Percentiles rank a stretch among this genome's conserved stretches.
phyloP scores from a whole-genome alignment of 352 stramenopile species.

The Phytophthora idaei region DNA sequence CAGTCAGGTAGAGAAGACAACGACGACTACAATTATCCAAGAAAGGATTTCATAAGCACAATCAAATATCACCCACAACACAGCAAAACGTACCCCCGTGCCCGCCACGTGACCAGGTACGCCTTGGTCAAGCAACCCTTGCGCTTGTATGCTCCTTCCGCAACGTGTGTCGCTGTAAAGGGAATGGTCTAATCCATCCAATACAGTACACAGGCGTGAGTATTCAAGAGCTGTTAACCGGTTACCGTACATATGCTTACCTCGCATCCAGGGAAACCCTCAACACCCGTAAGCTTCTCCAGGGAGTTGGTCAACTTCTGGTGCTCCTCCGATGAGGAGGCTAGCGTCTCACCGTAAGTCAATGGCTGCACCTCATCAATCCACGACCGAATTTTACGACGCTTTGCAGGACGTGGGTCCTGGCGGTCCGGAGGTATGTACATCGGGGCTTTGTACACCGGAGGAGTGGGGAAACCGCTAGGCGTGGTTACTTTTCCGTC shows the following conservation, averaged over 20 bases:
- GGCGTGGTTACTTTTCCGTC: constrained; percentile 34
- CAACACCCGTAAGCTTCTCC: constrained; percentile 69
- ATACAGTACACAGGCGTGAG: constrained; percentile 4
- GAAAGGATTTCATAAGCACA: constrained; percentile 7
- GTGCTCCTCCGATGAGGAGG: constrained; percentile 71
- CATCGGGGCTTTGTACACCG: constrained; percentile 73
- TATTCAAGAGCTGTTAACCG: background rate
- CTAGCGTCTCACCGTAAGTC: constrained; percentile 62
- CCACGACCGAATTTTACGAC: constrained; percentile 89
- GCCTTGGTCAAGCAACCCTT: constrained; percentile 76
- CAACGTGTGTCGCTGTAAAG: constrained; percentile 84
- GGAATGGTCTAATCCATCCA: constrained; percentile 65
- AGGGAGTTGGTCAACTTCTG: constrained; percentile 53
- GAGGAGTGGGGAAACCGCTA: constrained; percentile 35
- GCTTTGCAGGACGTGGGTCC: constrained; percentile 67
- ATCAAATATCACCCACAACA: background rate
- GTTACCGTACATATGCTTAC: constrained; percentile 30
- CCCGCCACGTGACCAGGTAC: constrained; percentile 88
- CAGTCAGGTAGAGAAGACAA: constrained; percentile 77
- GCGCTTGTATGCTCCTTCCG: constrained; percentile 69
- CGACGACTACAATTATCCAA: constrained; percentile 50
- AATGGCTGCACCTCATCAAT: constrained; percentile 79
- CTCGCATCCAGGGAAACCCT: constrained; percentile 87
- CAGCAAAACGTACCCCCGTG: constrained; percentile 64
- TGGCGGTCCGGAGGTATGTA: constrained; percentile 72